phyloP scores from a whole-genome alignment of 2,329 filamentous ascomycete species.

The Aspergillus melleus region DNA sequence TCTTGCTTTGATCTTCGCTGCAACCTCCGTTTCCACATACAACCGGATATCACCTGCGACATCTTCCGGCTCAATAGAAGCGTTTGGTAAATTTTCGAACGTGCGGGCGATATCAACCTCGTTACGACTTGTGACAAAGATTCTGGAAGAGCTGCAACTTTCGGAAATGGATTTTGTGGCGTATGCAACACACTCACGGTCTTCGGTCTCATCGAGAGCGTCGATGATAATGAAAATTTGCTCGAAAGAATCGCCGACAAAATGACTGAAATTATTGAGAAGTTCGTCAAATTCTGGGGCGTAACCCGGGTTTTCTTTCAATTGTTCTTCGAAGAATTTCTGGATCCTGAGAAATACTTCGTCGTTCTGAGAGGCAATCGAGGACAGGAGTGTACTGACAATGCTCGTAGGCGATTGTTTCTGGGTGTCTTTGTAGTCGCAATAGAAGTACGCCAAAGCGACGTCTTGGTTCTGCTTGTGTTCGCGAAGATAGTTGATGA shows the following conservation, averaged over 20 bases:
- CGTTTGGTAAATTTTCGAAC: neutral
- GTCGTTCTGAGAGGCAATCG: neutral
- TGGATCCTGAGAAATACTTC: neutral
- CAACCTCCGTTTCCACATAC: neutral
- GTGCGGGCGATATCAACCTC: neutral
- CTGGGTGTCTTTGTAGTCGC: neutral
- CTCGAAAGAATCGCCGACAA: neutral
- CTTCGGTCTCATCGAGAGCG: neutral
- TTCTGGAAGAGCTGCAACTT: neutral
- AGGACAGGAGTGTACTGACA: neutral
- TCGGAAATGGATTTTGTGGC: neutral
- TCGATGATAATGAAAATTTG: neutral
- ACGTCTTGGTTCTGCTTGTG: neutral
- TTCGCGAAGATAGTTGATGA: slow-evolving; percentile 2
- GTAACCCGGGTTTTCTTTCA: neutral
- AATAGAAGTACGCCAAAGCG: neutral
- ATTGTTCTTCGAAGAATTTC: neutral
- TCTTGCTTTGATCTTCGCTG: neutral
- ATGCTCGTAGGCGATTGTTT: neutral
- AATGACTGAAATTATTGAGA: neutral
- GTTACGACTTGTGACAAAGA: neutral
- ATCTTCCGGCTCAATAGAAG: neutral
- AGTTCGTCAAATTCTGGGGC: neutral
- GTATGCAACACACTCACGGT: neutral
- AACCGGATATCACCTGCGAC: neutral